Base-by-base conservation (phyloP, 2,329 filamentous ascomycete genomes). In the Elsinoe fawcettii region DNA sequence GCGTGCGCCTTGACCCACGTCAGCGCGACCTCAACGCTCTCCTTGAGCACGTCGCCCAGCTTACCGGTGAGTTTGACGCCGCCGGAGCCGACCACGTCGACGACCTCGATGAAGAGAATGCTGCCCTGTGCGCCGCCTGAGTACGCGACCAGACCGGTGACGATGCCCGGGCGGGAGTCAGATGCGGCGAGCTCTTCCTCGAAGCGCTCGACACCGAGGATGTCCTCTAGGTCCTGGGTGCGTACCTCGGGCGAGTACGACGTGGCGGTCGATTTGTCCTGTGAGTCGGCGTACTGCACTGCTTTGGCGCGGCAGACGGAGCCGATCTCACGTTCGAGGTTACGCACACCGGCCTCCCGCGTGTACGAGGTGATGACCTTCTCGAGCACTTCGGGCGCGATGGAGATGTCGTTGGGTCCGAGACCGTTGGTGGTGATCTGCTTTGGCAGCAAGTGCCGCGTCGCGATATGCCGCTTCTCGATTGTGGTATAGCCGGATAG, bases 1-100 rank as follows among this genome's bases (percentile, higher is more conserved):
- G 92, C 91, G 70, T 99, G 92, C 3, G 90, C 88, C 72, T 96
- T 96, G 54, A 99, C 93, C 93, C 93, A 99, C 14, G 87, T 92
- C 32, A 97, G 79, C 9, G 93, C 93, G 18, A 99, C 93, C 71
- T 97, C 92, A 41, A 97, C 93, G 61, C 86, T 92, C 73, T 99
- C 93, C 73, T 97, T 97, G 59, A 99, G 83, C 27, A 99, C 93
- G 65, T 96, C 91, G 62, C 93, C 93, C 5, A 99, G 83, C 71
- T 95, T 97, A 60, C 93, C 93, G 1, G 93, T 99, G 23, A 99
- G 83, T 73, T 97, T 93, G 34, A 99, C 90, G 55, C 87, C 85
- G 32, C 93, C 93, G 58, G 83, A 86, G 43, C 93, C 93, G 0
- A 93, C 93, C 90, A 97, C 97, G 68, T 96, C 91, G 9, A 92